phyloP scores from a whole-genome alignment of 208 protist genomes.

The Trypanosoma conorhini region DNA sequence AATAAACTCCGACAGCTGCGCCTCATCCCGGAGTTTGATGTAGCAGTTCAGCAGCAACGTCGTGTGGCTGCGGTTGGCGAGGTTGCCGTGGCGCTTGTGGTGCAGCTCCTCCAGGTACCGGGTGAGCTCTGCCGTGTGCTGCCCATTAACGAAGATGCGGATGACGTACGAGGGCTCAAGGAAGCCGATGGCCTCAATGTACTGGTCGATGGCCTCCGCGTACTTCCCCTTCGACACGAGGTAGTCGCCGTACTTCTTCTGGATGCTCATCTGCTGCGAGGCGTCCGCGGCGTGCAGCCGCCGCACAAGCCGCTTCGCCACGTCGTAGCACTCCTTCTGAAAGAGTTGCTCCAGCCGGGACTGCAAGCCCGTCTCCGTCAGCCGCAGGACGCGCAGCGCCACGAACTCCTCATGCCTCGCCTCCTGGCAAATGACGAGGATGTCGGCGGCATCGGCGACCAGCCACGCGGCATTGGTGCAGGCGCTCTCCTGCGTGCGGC shows the following conservation, averaged over 20 bases:
- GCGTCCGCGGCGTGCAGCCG: slow-evolving; percentile 36
- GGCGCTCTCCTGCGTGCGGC: slow-evolving; percentile 59
- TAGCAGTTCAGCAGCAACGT: slow-evolving; percentile 98
- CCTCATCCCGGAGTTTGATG: slow-evolving; percentile 94
- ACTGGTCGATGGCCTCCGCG: slow-evolving; percentile 93
- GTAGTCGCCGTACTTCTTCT: slow-evolving; percentile 94
- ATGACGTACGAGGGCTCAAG: slow-evolving; percentile 98
- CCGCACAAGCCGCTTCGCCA: slow-evolving; percentile 93
- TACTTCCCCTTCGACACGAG: slow-evolving; percentile 84
- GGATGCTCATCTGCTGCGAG: slow-evolving; percentile 91
- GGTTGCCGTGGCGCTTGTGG: slow-evolving; percentile 39
- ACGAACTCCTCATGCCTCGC: slow-evolving; percentile 26
- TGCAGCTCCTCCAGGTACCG: slow-evolving; percentile 93
- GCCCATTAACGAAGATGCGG: slow-evolving; percentile 93
- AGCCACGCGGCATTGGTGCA: slow-evolving; percentile 66
- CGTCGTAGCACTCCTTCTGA: slow-evolving; percentile 93
- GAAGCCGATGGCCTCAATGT: slow-evolving; percentile 92
- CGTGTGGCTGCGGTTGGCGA: slow-evolving; percentile 95
- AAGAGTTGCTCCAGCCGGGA: slow-evolving; percentile 96
- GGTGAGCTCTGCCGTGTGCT: slow-evolving; percentile 94
- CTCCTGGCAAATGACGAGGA: slow-evolving; percentile 85
- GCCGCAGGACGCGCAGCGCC: slow-evolving; percentile 31
- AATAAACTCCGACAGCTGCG: slow-evolving; percentile 92
- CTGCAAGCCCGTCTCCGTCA: slow-evolving; percentile 93
- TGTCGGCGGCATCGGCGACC: slow-evolving; percentile 67